phyloP scores from a whole-genome alignment of 2,329 filamentous ascomycete genomes.

The Diaporthe sp. region DNA sequence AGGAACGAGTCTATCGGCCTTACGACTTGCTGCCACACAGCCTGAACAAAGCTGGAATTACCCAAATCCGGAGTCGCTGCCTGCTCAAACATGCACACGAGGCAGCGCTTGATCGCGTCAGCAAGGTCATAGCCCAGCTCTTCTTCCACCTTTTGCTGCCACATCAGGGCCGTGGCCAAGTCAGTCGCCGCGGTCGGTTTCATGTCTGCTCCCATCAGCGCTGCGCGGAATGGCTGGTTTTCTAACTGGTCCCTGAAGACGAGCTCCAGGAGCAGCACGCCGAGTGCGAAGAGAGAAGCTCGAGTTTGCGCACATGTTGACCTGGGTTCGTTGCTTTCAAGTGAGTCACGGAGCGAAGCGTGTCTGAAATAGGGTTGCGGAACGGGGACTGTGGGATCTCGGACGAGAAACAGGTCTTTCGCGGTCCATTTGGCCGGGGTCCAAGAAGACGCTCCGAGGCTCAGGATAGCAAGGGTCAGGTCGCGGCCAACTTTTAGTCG shows the following conservation, averaged over 20 bases:
- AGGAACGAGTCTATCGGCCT: background rate
- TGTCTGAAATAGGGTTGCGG: background rate
- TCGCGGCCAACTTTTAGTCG: background rate
- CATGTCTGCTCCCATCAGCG: background rate
- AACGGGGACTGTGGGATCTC: background rate
- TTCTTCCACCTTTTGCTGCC: background rate
- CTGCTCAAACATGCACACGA: conserved; percentile 14
- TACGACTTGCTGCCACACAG: background rate
- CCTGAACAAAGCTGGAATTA: background rate
- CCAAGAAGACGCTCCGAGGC: background rate
- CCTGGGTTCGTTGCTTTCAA: background rate
- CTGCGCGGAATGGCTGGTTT: background rate
- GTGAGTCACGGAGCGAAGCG: background rate
- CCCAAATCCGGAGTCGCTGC: background rate
- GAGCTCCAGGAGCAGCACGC: conserved; percentile 3
- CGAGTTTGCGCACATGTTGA: too few species aligned
- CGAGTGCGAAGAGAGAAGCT: background rate
- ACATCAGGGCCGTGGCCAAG: background rate
- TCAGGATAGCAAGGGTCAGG: background rate
- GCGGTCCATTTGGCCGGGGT: background rate
- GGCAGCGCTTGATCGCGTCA: conserved; percentile 2
- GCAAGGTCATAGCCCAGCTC: background rate
- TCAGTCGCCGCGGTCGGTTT: background rate
- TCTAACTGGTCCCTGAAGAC: background rate
- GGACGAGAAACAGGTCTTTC: background rate